Evolutionary conservation across 2,329 filamentous ascomycete species (phyloP).

Genomic region (Balansia obtecta): DNA sequence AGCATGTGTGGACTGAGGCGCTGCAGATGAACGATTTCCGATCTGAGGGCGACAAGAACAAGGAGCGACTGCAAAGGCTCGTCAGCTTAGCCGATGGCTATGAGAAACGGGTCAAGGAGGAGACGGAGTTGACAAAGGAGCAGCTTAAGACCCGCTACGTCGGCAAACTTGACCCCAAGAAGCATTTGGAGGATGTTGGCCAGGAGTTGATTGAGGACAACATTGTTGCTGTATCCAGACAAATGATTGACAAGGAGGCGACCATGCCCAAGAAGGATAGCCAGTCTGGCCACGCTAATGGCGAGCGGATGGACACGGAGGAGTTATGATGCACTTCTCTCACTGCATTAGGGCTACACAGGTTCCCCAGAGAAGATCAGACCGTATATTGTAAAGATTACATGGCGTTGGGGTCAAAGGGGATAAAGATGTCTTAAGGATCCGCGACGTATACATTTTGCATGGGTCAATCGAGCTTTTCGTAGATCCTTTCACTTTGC

Average conservation of each 20-base stretch:
- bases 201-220: conserved; percentile 98
- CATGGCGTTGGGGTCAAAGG: conserved; percentile 19
- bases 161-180: conserved; percentile 97
- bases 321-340: conserved; percentile 15
- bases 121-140: conserved; percentile 92
- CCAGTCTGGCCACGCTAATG: conserved; percentile 38
- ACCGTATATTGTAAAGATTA: conserved; percentile 18
- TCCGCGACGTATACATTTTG: background rate
- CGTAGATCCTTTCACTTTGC: background rate
- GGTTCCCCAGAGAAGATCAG: conserved; percentile 9
- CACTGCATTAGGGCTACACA: conserved; percentile 6
- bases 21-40: conserved; percentile 95
- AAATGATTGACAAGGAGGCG: conserved; percentile 99
- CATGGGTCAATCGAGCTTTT: background rate
- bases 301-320: conserved; percentile 58
- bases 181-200: conserved; percentile 93
- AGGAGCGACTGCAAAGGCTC: conserved; percentile 76
- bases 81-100: conserved; percentile 89
- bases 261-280: conserved; percentile 67
- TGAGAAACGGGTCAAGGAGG: conserved; percentile 97
- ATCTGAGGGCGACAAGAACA: conserved; percentile 70
- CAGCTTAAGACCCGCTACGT: conserved; percentile 98
- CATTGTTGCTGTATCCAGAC: conserved; percentile 92
- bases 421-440: conserved; percentile 13
- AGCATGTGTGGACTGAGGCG: conserved; percentile 98